These are phyloP conservation scores for Gossypioides kirkii DNA, from an alignment of 345 rosid genomes.

Conservation along the genomic window DNA sequence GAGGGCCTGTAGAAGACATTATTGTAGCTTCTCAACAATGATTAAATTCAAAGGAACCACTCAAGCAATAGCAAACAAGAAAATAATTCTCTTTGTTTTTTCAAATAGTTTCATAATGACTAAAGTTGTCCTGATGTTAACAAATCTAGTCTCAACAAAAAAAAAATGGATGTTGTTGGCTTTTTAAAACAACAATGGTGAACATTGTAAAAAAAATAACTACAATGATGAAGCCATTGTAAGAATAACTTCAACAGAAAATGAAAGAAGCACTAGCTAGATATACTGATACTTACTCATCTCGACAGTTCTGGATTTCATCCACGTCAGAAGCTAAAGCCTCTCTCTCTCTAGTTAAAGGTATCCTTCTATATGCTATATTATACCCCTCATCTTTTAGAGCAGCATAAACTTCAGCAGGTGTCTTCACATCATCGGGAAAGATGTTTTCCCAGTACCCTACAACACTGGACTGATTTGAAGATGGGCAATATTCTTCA, in stretches of 20 bases:
- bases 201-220: slow-evolving; percentile 1
- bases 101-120: too few species aligned
- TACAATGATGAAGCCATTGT: neutral
- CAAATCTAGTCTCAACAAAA: neutral
- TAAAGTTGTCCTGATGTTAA: neutral
- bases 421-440: slow-evolving; percentile 78
- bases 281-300: slow-evolving; percentile 50
- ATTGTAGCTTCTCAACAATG: slow-evolving; percentile 5
- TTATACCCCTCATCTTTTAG: slow-evolving; percentile 65
- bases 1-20: slow-evolving; percentile 43
- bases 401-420: slow-evolving; percentile 86
- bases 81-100: neutral
- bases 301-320: slow-evolving; percentile 65
- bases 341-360: slow-evolving; percentile 86
- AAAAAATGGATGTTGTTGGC: neutral
- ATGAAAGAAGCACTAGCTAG: slow-evolving; percentile 9
- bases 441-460: slow-evolving; percentile 96
- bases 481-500: slow-evolving; percentile 73
- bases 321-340: slow-evolving; percentile 87
- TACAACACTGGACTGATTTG: slow-evolving; percentile 68
- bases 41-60: neutral
- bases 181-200: neutral
- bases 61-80: neutral
- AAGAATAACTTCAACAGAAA: neutral
- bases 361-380: slow-evolving; percentile 71